These are phyloP conservation scores for Agarophyton chilense DNA, from an alignment of 23 red algal species.

Conservation along the genomic window DNA sequence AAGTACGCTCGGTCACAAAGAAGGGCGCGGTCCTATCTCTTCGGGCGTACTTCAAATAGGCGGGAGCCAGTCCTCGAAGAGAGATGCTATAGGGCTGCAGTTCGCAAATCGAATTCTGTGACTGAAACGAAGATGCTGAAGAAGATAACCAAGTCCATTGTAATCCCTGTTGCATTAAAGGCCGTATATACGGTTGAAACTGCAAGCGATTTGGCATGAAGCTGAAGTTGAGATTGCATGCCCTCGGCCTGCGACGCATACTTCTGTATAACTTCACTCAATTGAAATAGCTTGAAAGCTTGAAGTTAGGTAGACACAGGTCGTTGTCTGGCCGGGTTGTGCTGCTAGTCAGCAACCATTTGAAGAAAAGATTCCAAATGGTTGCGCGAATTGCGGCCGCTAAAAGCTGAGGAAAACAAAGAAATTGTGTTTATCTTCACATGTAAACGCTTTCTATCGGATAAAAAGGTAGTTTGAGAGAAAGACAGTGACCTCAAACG, in stretches of 20 bases:
- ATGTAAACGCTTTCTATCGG: neutral
- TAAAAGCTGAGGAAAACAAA: neutral
- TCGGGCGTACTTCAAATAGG: neutral
- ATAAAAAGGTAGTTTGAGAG: neutral
- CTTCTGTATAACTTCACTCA: neutral
- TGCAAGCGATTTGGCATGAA: neutral
- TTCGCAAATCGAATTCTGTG: neutral
- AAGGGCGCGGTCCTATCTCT: neutral
- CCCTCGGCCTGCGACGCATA: conserved; percentile 6
- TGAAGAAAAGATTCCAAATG: neutral
- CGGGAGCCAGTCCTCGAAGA: neutral
- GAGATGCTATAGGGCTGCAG: neutral
- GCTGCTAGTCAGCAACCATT: neutral
- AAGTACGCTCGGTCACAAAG: neutral
- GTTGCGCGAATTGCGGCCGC: neutral
- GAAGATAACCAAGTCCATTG: neutral
- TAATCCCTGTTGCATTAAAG: neutral
- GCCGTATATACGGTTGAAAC: neutral
- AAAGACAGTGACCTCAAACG: neutral
- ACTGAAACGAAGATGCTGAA: conserved; percentile 11
- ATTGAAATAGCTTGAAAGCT: neutral
- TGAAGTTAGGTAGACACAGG: neutral
- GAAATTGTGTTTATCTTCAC: neutral
- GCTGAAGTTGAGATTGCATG: neutral
- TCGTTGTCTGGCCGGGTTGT: neutral